Base-by-base conservation (phyloP, 2,329 filamentous ascomycete species). In the Ceratocystis papillata region DNA sequence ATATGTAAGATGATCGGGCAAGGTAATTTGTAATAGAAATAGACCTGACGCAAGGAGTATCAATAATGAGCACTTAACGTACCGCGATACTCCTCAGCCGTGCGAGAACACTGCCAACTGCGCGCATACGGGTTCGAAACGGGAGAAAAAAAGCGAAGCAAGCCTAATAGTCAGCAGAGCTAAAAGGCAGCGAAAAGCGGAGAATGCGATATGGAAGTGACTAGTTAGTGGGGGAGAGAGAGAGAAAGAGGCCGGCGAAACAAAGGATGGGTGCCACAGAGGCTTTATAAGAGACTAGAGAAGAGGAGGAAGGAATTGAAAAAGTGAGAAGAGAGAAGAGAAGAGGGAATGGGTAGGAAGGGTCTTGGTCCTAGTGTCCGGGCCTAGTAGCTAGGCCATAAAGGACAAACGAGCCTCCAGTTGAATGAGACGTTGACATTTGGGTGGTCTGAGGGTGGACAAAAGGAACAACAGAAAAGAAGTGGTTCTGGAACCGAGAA, bases 41-140 rank as follows among this genome's bases (percentile, higher is more conserved):
- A 74, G 74, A 79, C 80, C 80, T 82, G 81, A 83, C 81, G 81
- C 81, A 83, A 83, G 81, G 81, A 83, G 81, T 82, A 83, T 81
- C 80, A 80, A 83, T 80, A 80, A 62, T 68, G 67, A 68, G 67
- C 64, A 68, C 67, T 69, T 41, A 76, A 72, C 70, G 71, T 73
- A 77, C 81, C 80, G 80, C 77, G 73, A 82, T 83, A 83, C 81
- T 81, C 81, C 81, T 83, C 81, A 83, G 81, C 81, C 81, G 79
- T 83, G 67, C 67, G 67, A 68, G 67, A 68, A 68, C 64, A 68
- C 67, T 68, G 65, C 60, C 67, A 68, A 53, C 64, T 53, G 63
- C 59, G 64, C 64, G 64, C 67, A 68, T 68, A 65, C 67, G 63
- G 37, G 67, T 20, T 65, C 20, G 55, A 55, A n/a, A 50, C 22